Percentiles rank a stretch among this genome's conserved stretches.
These are phyloP conservation scores for Alternaria longipes DNA, from an alignment of 2,329 filamentous ascomycete species.

Conservation along the genomic window DNA sequence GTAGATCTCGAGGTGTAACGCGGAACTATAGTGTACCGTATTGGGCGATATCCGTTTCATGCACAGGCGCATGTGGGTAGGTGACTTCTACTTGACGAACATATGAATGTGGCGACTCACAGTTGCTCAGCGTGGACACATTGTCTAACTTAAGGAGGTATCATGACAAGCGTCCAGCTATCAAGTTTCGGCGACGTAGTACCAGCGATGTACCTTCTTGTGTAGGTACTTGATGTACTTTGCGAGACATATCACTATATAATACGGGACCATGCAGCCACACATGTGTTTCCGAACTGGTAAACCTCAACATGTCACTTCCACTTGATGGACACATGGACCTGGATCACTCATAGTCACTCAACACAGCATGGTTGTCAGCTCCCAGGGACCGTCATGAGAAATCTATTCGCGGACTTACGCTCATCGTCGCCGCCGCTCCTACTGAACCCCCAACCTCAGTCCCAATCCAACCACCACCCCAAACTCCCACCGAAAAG, in stretches of 20 bases:
- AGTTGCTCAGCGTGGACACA: too few relatives aligned
- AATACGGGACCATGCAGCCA: rapidly evolving
- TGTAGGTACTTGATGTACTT: background rate
- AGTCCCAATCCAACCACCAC: background rate
- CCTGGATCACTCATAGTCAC: background rate
- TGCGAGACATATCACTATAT: background rate
- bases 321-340: background rate
- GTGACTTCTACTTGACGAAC: too few relatives aligned
- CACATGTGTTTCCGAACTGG: background rate
- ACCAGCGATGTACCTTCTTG: background rate
- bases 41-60: too few relatives aligned
- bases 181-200: too few relatives aligned
- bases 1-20: background rate
- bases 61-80: too few relatives aligned
- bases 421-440: background rate
- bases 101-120: too few relatives aligned
- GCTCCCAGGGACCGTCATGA: too few relatives aligned
- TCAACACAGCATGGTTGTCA: too few relatives aligned
- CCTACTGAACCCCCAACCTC: background rate
- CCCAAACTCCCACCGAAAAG: background rate
- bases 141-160: too few relatives aligned
- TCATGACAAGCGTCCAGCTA: too few relatives aligned
- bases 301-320: background rate
- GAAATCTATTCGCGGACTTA: background rate
- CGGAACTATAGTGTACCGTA: too few relatives aligned